Percentiles rank a stretch among this genome's conserved stretches.
Evolutionary conservation across 495 filamentous ascomycete species (phyloP).

Genomic region (Penicillium soppii): DNA sequence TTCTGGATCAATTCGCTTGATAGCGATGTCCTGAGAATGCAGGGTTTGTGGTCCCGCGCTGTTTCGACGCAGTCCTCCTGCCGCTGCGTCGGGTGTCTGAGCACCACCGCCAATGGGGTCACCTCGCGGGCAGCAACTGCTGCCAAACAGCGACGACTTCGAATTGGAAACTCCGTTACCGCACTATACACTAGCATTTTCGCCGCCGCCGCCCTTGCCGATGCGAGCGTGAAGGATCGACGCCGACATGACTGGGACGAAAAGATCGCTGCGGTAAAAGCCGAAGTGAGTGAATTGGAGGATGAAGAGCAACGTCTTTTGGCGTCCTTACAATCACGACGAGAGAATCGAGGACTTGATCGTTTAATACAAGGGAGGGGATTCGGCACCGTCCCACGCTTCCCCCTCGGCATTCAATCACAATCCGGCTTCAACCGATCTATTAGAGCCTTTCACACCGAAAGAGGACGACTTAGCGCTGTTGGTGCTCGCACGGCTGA

Average conservation of each 20-base stretch:
- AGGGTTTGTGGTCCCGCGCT: constrained; percentile 68
- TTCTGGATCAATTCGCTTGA: neutral
- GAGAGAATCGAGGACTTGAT: constrained; percentile 15
- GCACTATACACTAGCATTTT: constrained; percentile 71
- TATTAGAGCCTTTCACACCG: constrained; percentile 25
- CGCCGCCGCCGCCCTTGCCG: constrained; percentile 66
- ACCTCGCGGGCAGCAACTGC: constrained; percentile 54
- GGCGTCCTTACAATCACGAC: constrained; percentile 27
- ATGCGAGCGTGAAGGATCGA: constrained; percentile 61
- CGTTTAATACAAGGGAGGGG: constrained; percentile 23
- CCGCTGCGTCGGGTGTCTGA: constrained; percentile 62
- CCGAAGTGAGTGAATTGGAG: constrained; percentile 42
- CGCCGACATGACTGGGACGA: constrained; percentile 64
- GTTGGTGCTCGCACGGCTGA: constrained; percentile 8
- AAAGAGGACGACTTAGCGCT: constrained; percentile 8
- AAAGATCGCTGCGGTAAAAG: constrained; percentile 48
- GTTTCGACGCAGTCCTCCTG: constrained; percentile 60
- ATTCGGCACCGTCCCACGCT: constrained; percentile 18
- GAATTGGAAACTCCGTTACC: constrained; percentile 63
- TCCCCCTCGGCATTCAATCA: constrained; percentile 6
- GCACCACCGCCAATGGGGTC: constrained; percentile 50
- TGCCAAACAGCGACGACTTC: constrained; percentile 50
- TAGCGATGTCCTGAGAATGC: constrained; percentile 57
- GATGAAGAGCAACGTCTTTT: constrained; percentile 43
- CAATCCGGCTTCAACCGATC: constrained; percentile 10